Base-by-base conservation (phyloP, 2,329 filamentous ascomycete species). In the Periconia sp. region DNA sequence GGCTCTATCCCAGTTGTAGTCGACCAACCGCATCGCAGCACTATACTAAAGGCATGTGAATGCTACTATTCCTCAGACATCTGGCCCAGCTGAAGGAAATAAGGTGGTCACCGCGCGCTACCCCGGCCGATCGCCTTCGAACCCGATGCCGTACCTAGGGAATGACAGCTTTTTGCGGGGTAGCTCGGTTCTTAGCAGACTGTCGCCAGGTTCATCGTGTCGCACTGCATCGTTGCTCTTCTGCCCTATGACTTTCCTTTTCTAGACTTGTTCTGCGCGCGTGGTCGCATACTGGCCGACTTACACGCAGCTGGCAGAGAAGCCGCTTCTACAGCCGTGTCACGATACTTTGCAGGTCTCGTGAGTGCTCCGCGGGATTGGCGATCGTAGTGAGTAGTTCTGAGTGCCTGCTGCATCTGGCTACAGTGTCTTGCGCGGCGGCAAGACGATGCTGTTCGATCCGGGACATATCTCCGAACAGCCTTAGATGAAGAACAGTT, bases 1-100 rank as follows among this genome's bases (percentile, higher is more conserved):
- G 52, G 61, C 55, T 57, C 46, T 47, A 59, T 54, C 46, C 48
- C 52, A 49, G 50, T 47, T 34, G 30, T 46, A 39, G 33, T 41
- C 37, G 32, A 43, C 54, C 52, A 57, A 52, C 50, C 52, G 56
- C 34, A 17, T 56, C 48, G 35, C 48, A 43, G 50, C 36, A 25
- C 31, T 47, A 39, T 36, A 47, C 35, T 26, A 40, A 45, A 40
- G 44, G 47, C 59, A 66, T 66, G 61, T 66, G 61, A 66, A 49
- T 36, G 42, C 33, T 38, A 38, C 31, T 50, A 31, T 30, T 13
- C 18, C 17, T 37, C 18, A 48, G 39, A 40, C 49, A 40, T 19
- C 15, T 29, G 33, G 36, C 17, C 36, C 35, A 25, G 15, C 23
- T 31, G 36, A 33, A 44, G 41, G 37, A 41, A 42, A 38, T 39